These are phyloP conservation scores for Astraeus odoratus DNA, from an alignment of 768 basidiomycete genomes.

Conservation along the genomic window DNA sequence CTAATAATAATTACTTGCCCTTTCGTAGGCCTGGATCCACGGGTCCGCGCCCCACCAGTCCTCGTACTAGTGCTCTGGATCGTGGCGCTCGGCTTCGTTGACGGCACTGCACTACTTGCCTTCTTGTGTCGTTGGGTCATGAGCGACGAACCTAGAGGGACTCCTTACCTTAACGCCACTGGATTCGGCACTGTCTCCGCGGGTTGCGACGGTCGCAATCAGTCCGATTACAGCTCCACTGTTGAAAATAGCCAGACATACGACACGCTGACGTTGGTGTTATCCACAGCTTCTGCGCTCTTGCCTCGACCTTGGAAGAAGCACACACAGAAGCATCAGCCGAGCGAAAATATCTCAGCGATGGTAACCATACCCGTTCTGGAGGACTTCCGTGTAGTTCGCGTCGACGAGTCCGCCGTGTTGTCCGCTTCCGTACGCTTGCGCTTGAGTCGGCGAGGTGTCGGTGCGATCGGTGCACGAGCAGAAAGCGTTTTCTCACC, in stretches of 20 bases:
- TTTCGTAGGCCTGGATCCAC: constrained; percentile 12
- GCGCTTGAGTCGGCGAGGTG: constrained; percentile 33
- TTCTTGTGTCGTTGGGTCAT: constrained; percentile 35
- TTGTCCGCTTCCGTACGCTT: constrained; percentile 44
- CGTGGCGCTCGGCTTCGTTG: constrained; percentile 14
- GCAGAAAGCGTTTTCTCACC: background rate
- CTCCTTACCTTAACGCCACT: constrained; percentile 19
- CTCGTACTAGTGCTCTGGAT: constrained; percentile 7
- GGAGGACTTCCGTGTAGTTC: constrained; percentile 40
- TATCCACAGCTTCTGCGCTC: constrained; percentile 6
- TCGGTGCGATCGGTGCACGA: background rate
- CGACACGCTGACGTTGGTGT: constrained; percentile 11
- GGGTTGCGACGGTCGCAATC: constrained; percentile 7
- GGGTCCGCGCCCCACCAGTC: constrained; percentile 10
- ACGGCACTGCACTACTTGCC: constrained; percentile 25
- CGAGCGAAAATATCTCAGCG: constrained; percentile 6
- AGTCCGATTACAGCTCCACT: background rate
- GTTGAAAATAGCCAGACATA: constrained; percentile 14
- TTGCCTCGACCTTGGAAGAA: constrained; percentile 17
- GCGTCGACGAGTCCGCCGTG: constrained; percentile 31
- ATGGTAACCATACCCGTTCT: constrained; percentile 23
- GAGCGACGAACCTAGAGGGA: constrained; percentile 6
- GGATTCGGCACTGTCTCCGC: constrained; percentile 11
- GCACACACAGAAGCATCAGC: constrained; percentile 2
- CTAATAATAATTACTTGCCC: constrained; percentile 10